phyloP scores from a whole-genome alignment of 1,284 basidiomycete genomes.

The Leccinum fallax region DNA sequence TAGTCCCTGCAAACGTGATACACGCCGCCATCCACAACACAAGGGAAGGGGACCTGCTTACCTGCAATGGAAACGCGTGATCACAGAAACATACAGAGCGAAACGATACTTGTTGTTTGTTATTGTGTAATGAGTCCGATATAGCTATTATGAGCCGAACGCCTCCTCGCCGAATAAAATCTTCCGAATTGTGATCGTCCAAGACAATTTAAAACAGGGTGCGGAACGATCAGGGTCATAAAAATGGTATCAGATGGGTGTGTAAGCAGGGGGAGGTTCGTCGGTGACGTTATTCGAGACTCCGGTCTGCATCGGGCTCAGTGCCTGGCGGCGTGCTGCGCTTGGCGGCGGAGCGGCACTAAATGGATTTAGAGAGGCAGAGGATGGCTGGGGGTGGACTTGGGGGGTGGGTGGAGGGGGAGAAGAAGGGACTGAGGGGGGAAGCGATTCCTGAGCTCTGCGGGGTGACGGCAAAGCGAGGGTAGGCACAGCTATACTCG shows the following conservation, averaged over 20 bases:
- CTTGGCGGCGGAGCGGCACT: background rate
- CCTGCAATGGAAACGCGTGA: background rate
- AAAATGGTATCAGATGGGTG: conserved; percentile 17
- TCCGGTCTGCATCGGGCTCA: conserved; percentile 20
- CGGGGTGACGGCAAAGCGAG: background rate
- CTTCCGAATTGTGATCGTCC: background rate
- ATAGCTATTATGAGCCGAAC: conserved; percentile 8
- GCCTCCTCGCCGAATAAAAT: background rate
- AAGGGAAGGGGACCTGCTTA: background rate
- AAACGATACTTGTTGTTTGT: background rate
- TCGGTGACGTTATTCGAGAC: background rate
- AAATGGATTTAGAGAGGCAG: background rate
- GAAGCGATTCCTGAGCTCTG: background rate
- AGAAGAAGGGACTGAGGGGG: background rate
- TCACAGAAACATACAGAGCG: background rate
- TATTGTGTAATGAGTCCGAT: conserved; percentile 2
- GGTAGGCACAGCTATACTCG: background rate
- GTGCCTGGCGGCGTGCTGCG: conserved; percentile 1
- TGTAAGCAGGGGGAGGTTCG: conserved; percentile 33
- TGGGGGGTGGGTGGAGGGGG: background rate
- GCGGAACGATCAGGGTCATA: background rate
- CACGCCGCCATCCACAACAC: background rate
- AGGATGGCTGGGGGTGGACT: background rate
- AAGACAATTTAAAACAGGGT: background rate
- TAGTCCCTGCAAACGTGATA: background rate